Conservation (phyloP, 768 basidiomycete species). For the Pleurotus sapidus region DNA sequence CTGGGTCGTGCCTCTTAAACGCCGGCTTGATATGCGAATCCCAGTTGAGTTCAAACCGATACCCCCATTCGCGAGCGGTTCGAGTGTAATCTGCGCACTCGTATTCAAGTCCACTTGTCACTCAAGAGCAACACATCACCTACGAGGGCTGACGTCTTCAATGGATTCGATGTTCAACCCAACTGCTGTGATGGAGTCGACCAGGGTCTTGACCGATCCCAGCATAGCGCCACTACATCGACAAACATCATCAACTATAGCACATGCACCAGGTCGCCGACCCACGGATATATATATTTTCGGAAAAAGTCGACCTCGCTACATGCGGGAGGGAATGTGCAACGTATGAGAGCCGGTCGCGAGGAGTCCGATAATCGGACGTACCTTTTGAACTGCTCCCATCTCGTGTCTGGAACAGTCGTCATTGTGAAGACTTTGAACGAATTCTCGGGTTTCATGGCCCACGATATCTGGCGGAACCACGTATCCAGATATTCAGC, state of each 20-base stretch:
- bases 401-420: slow-evolving; percentile 40
- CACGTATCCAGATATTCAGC: slow-evolving; percentile 33
- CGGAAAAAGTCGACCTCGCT: slow-evolving; percentile 17
- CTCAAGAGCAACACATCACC: slow-evolving; percentile 12
- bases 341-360: neutral
- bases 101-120: neutral
- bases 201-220: slow-evolving; percentile 54
- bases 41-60: slow-evolving; percentile 43
- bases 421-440: slow-evolving; percentile 44
- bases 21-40: slow-evolving; percentile 14
- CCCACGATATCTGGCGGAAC: slow-evolving; percentile 46
- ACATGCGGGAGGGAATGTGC: neutral
- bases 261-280: neutral
- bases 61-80: slow-evolving; percentile 63
- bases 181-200: slow-evolving; percentile 46
- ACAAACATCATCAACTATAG: neutral
- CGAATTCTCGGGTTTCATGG: slow-evolving; percentile 42
- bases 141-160: slow-evolving; percentile 53
- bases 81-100: slow-evolving; percentile 47
- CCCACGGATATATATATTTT: slow-evolving; percentile 17
- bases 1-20: slow-evolving; percentile 11
- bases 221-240: slow-evolving; percentile 22
- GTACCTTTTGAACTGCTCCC: slow-evolving; percentile 50
- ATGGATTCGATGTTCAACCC: slow-evolving; percentile 58
- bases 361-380: slow-evolving; percentile 26